These are phyloP conservation scores for Rhynchosporium secalis DNA, from an alignment of 2,329 filamentous ascomycete genomes.

Conservation along the genomic window DNA sequence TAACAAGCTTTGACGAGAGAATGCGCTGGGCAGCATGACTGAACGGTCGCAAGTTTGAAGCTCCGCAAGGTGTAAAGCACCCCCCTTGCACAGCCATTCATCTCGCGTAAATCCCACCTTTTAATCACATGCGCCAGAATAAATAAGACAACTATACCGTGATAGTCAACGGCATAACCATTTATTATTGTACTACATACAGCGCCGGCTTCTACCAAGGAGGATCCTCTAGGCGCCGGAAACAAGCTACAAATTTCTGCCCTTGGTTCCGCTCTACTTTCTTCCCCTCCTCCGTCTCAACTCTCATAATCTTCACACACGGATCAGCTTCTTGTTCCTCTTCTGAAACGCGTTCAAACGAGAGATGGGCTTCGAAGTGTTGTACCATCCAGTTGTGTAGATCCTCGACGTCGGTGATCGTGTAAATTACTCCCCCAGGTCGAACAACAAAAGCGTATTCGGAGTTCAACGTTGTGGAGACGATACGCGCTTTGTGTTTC, in stretches of 20 bases:
- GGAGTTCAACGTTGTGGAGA: slow-evolving; percentile 81
- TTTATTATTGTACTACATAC: slow-evolving; percentile 4
- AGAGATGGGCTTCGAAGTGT: slow-evolving; percentile 75
- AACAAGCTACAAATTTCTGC: slow-evolving; percentile 87
- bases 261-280: slow-evolving; percentile 92
- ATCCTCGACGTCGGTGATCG: slow-evolving; percentile 96
- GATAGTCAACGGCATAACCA: not conserved
- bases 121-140: slow-evolving; percentile 9
- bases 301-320: slow-evolving; percentile 72
- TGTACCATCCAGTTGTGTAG: slow-evolving; percentile 90
- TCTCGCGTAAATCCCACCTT: slow-evolving; percentile 28
- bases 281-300: slow-evolving; percentile 94
- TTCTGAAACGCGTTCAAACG: slow-evolving; percentile 73
- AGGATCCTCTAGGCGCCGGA: slow-evolving; percentile 65
- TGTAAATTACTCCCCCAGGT: slow-evolving; percentile 87
- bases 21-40: slow-evolving; percentile 38
- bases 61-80: slow-evolving; percentile 12
- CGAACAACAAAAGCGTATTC: slow-evolving; percentile 89
- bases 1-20: slow-evolving; percentile 41
- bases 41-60: slow-evolving; percentile 22
- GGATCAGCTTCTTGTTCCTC: slow-evolving; percentile 68
- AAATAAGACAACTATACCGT: not conserved
- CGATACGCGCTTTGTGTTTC: slow-evolving; percentile 96
- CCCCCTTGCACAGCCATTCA: slow-evolving; percentile 6
- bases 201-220: slow-evolving; percentile 52